Evolutionary conservation across 805 yeast genomes (phyloP), one percentile per base, ranked within the genome.

Genomic region (Dipodascus albidus): DNA sequence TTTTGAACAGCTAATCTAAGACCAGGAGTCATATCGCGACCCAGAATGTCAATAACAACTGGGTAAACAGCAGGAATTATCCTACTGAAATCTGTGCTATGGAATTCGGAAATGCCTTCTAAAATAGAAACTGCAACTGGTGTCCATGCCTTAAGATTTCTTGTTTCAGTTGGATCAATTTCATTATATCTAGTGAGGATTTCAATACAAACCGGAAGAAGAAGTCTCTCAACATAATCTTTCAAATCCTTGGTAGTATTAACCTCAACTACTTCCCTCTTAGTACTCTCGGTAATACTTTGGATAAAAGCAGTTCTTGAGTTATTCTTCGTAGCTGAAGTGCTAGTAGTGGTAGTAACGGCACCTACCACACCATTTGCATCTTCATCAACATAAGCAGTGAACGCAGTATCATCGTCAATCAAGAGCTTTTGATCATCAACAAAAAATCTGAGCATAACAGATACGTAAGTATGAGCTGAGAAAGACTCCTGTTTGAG

Each of bases 401-500:
- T 78, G 55, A 76, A 73, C 55, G 70, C 74, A 47, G 62, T 66
- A 27, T 70, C 70, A 2, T 77, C 73, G 64, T 80, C 80, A 23
- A 48, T 17, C 6, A 44, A 42, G 9, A 64, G 58, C 55, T 64
- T 61, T 23, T 72, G 75, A 15, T 74, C 73, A 63, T 84, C 88
- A 56, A 85, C 79, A 66, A 87, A 89, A 63, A 91, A 71, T 61
- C 85, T 77, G 74, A 91, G 87, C 74, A 87, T 74, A 49, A 90
- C 77, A 61, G 83, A 82, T 58, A 91, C 81, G 65, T 82, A 85
- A 1, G 89, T 96, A 1, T 95, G 91, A 1, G 96, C 83, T 0
- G 96, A 81, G 35, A 88, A 80, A 0, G 95, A 82, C 67, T 95
- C 99, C 68, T 95, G 99, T 61, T 87, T 86, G 61, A 90, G 72